Percentiles rank a stretch among this genome's conserved stretches.
These are phyloP conservation scores for Heterobasidion occidentale DNA, from an alignment of 1,284 basidiomycete genomes.

Conservation along the genomic window DNA sequence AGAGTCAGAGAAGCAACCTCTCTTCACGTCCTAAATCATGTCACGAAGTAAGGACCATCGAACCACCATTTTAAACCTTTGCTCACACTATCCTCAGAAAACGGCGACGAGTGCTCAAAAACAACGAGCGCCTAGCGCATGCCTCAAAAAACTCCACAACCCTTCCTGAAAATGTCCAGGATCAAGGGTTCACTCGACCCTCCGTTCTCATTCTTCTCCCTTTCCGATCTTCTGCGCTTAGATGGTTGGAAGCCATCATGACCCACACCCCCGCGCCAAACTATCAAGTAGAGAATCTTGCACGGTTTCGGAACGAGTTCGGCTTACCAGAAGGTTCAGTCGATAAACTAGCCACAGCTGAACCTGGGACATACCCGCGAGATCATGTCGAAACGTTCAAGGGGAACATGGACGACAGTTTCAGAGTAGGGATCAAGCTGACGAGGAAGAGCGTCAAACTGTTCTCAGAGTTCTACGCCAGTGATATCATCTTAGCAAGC, in stretches of 20 bases:
- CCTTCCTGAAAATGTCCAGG: constrained; percentile 71
- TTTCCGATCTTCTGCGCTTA: constrained; percentile 83
- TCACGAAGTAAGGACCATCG: constrained; percentile 58
- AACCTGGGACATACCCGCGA: constrained; percentile 70
- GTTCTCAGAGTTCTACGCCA: constrained; percentile 85
- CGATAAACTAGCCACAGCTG: constrained; percentile 77
- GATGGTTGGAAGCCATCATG: constrained; percentile 68
- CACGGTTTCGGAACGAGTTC: constrained; percentile 81
- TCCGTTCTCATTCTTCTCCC: constrained; percentile 90
- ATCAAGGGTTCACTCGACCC: constrained; percentile 97
- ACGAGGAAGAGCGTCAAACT: constrained; percentile 86
- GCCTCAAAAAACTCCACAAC: constrained; percentile 48
- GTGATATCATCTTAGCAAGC: constrained; percentile 90
- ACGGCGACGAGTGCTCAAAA: constrained; percentile 86
- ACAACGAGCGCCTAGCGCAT: constrained; percentile 83
- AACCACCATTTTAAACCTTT: not conserved
- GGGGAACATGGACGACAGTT: constrained; percentile 97
- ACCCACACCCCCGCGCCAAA: constrained; percentile 57
- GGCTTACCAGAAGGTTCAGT: constrained; percentile 70
- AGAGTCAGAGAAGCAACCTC: constrained; percentile 58
- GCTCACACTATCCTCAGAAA: constrained; percentile 48
- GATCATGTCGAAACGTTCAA: constrained; percentile 94
- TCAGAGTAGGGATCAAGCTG: constrained; percentile 87
- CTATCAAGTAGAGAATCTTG: constrained; percentile 80
- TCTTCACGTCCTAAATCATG: constrained; percentile 79